Percentiles rank a stretch among this genome's conserved stretches.
Evolutionary conservation across 1,284 basidiomycete genomes (phyloP).

Genomic region (Malassezia equina): DNA sequence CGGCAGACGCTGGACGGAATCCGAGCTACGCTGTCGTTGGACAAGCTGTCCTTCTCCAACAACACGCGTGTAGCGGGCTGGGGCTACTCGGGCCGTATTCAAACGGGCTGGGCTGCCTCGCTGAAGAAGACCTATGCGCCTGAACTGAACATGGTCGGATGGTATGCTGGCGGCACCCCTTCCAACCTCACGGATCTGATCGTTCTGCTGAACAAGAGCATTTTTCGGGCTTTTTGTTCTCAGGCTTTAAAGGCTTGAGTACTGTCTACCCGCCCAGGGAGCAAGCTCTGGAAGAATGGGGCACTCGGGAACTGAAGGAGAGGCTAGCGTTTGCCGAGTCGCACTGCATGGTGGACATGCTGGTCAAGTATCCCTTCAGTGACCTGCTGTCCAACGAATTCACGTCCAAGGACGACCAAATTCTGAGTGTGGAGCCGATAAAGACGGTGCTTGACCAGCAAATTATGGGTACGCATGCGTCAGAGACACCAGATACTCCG

Average conservation of each 20-base stretch:
- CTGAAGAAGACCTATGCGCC: conserved; percentile 23
- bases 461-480: conserved; percentile 6
- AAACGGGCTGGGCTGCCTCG: conserved; percentile 21
- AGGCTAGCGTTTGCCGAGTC: conserved; percentile 11
- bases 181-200: conserved; percentile 10
- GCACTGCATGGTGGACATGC: conserved; percentile 21
- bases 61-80: conserved; percentile 18
- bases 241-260: conserved; percentile 11
- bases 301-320: not conserved
- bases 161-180: conserved; percentile 34
- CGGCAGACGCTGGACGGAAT: conserved; percentile 25
- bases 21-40: conserved; percentile 18
- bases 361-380: conserved; percentile 14
- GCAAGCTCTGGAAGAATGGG: not conserved
- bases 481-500: conserved; percentile 20
- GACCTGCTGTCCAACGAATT: conserved; percentile 15
- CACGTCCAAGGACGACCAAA: conserved; percentile 15
- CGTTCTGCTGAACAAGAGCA: not conserved
- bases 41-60: conserved; percentile 2
- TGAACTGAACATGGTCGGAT: conserved; percentile 24
- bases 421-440: conserved; percentile 19
- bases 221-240: not conserved
- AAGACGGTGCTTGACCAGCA: conserved; percentile 6
- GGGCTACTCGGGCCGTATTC: conserved; percentile 32
- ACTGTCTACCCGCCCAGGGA: not conserved